Percentiles rank a stretch among this genome's conserved stretches.
Evolutionary conservation across 2,329 filamentous ascomycete genomes (phyloP).

Genomic region (Pseudodiploospora longispora): DNA sequence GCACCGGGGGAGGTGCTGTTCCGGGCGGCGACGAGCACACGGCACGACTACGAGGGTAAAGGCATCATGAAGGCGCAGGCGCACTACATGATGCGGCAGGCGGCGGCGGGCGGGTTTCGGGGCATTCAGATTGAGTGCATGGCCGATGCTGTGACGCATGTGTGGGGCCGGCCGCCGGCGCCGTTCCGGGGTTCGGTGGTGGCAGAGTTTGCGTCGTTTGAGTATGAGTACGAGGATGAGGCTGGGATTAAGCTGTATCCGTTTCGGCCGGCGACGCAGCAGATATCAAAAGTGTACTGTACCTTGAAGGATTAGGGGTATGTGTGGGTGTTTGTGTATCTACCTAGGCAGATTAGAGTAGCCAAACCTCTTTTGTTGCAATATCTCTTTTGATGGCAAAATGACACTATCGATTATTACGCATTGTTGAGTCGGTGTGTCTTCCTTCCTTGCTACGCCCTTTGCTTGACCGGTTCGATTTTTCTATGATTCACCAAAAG

Average conservation of each 20-base stretch:
- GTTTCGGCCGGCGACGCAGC: constrained; percentile 9
- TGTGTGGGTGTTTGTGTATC: too few relatives aligned
- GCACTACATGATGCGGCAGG: constrained; percentile 15
- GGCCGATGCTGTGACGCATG: constrained; percentile 15
- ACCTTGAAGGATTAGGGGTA: neutral
- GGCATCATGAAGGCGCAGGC: constrained; percentile 17
- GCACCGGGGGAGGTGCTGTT: constrained; percentile 16
- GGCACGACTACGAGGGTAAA: constrained; percentile 17
- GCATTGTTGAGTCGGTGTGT: too few relatives aligned
- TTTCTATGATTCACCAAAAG: too few relatives aligned
- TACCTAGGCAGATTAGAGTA: too few relatives aligned
- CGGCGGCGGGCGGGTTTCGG: constrained; percentile 14
- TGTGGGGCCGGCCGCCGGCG: constrained; percentile 17
- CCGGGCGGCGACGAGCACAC: constrained; percentile 19
- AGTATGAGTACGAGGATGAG: constrained; percentile 8
- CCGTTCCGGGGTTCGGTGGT: constrained; percentile 14
- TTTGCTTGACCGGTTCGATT: too few relatives aligned
- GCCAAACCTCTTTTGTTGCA: too few relatives aligned
- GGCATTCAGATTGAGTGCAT: constrained; percentile 18
- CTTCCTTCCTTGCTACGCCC: too few relatives aligned
- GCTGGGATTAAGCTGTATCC: constrained; percentile 6
- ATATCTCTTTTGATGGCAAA: too few relatives aligned
- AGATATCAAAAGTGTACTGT: constrained; percentile 10
- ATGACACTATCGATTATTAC: too few relatives aligned
- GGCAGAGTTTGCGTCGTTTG: constrained; percentile 6